Evolutionary conservation across 1,139 yeast species (phyloP), one percentile per base, ranked within the genome.

Genomic region (Suhomyces taliae): DNA sequence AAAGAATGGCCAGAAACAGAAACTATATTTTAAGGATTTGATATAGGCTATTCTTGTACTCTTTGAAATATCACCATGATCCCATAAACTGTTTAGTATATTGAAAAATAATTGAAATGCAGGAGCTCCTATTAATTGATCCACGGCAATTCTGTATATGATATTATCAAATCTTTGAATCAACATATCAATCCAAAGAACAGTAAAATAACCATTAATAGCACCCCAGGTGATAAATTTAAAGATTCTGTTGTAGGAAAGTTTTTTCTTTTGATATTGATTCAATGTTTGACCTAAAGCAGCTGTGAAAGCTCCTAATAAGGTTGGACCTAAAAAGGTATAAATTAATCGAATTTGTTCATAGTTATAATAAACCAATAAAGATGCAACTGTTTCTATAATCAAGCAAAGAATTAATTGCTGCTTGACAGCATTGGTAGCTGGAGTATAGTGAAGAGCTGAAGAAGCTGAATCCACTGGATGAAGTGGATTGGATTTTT

Each of bases 171-270:
- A 56, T 9, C 60, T 63, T 1, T 52, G 45, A n/a, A 79, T 60
- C 37, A 83, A 64, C 38, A 74, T 53, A 41, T 79, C 79, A 39
- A 83, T 74, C 88, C 88, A 83, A 31, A 79, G 61, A 7, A 76
- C 78, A 3, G 85, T 78, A 47, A 82, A 64, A 27, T 73, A 58
- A 1, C 87, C 88, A 59, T 82, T 82, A 40, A 83, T 66, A 12
- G 70, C 61, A n/a, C 89, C 89, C 87, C 87, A 83, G 1, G 76
- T 60, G 50, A 74, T 59, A 55, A 83, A 83, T 55, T 83, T 82
- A 45, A 69, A 44, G 29, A 81, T 68, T 43, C 72, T 70, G 46
- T 66, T 69, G 14, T 71, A 55, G 45, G 70, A 71, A 48, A 72
- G 72, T 39, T 72, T 69, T 47, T 69, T 69, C 54, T 70, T 73